Evolutionary conservation across 2,329 filamentous ascomycete genomes (phyloP), one percentile per base, ranked within the genome.

Genomic region (Plenodomus biglobosus): DNA sequence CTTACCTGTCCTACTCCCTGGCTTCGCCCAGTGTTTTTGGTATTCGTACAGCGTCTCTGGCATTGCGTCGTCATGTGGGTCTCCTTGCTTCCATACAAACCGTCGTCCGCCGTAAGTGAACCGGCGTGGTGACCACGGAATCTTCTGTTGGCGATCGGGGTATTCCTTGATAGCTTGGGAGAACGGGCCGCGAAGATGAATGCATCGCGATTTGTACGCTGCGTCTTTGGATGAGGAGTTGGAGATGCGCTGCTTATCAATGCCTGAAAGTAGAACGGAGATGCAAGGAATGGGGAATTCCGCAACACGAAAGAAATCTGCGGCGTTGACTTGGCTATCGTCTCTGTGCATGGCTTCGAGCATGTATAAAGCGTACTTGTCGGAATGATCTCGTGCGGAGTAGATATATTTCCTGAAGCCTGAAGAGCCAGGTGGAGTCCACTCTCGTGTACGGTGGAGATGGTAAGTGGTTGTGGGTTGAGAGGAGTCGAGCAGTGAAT

Each of bases 61-160:
- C 68, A 71, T 71, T 5, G 67, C 65, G 32, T 80, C 76, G 52
- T 80, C 77, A 60, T 80, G 65, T 2, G 76, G 73, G 18, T 71
- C 59, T 17, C 71, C 75, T 8, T 67, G 68, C 30, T 64, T 76
- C 74, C 77, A 81, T 17, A 73, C 68, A 46, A 71, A 71, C 17
- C 65, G 60, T 7, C 68, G 66, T 8, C 68, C 68, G 35, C 67
- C 68, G 39, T 70, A 71, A 6, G 55, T 70, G 44, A 71, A 70
- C 20, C 68, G 63, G n/a, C 68, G 64, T 16, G 68, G 68, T 15
- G 66, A 69, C 68, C 68, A 71, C 1, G 68, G 68, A n/a, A 70
- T 64, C 52, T 69, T 71, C 34, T 70, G 65, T 42, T 66, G 64
- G 6, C 68, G 58, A 38, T 71, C 68, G 2, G 68, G 68, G 37